phyloP scores from a whole-genome alignment of 2,329 filamentous ascomycete genomes.

The Aspergillus ochraceoroseus region DNA sequence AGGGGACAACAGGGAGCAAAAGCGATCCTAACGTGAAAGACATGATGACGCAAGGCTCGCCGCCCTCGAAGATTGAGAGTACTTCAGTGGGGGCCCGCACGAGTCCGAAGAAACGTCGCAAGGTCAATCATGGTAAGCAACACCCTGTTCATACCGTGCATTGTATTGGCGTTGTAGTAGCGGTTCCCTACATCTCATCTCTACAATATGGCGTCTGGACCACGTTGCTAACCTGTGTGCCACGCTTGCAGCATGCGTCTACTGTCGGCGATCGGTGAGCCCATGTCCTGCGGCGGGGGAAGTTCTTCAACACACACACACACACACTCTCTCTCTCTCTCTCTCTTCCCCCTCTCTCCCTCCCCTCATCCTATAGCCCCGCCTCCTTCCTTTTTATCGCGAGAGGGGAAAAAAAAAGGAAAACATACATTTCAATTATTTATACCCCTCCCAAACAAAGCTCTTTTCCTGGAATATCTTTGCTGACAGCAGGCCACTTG shows the following conservation, averaged over 20 bases:
- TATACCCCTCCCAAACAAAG: constrained; percentile 17
- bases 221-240: constrained; percentile 25
- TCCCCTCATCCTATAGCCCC: not conserved
- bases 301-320: too few relatives aligned
- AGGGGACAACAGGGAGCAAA: constrained; percentile 20
- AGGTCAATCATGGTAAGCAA: constrained; percentile 78
- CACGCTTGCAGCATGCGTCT: constrained; percentile 68
- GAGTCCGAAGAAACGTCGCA: constrained; percentile 77
- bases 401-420: constrained; percentile 4
- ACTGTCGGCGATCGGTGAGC: constrained; percentile 87
- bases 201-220: constrained; percentile 16
- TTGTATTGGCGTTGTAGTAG: constrained; percentile 26
- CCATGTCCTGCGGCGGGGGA: constrained; percentile 10
- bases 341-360: not conserved
- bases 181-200: constrained; percentile 14
- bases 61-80: constrained; percentile 34
- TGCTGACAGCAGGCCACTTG: constrained; percentile 46
- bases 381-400: not conserved
- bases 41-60: constrained; percentile 18
- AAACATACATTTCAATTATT: constrained; percentile 4
- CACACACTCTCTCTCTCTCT: too few relatives aligned
- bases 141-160: constrained; percentile 23
- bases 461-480: constrained; percentile 26
- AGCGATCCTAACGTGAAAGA: constrained; percentile 31
- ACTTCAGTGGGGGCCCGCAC: constrained; percentile 33